phyloP scores from a whole-genome alignment of 2,329 filamentous ascomycete genomes.

The Epicoccum nigrum region DNA sequence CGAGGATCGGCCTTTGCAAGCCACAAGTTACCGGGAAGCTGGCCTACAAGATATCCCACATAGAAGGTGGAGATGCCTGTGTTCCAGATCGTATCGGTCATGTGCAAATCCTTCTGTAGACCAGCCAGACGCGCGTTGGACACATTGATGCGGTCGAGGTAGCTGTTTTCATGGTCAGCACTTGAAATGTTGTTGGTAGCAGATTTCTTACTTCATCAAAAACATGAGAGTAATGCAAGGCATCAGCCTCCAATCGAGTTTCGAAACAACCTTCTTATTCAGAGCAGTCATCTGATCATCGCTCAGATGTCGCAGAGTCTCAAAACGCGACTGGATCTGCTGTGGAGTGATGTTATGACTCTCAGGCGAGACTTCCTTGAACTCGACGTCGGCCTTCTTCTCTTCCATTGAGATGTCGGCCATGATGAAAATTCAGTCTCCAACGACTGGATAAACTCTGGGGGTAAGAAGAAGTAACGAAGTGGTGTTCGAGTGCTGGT shows the following conservation, averaged over 20 bases:
- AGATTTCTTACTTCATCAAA: constrained; percentile 33
- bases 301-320: constrained; percentile 30
- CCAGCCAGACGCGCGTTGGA: constrained; percentile 50
- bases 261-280: constrained; percentile 28
- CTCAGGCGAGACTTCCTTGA: constrained; percentile 22
- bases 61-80: constrained; percentile 54
- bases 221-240: constrained; percentile 41
- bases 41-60: constrained; percentile 55
- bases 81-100: constrained; percentile 44
- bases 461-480: too few species aligned
- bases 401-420: constrained; percentile 18
- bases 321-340: constrained; percentile 36
- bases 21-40: constrained; percentile 56
- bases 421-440: constrained; percentile 8
- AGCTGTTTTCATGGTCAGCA: constrained; percentile 30
- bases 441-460: too few species aligned
- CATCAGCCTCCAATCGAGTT: constrained; percentile 39
- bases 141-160: constrained; percentile 52
- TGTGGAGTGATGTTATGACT: constrained; percentile 29
- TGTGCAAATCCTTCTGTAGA: constrained; percentile 46
- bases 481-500: neutral
- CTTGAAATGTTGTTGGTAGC: too few species aligned
- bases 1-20: constrained; percentile 50
- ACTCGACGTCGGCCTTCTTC: constrained; percentile 24
- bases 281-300: constrained; percentile 34